A percentile compares a stretch with the other conserved stretches of the same genome.
phyloP scores from a whole-genome alignment of 2,329 filamentous ascomycete genomes.

The Penicillium sp. region DNA sequence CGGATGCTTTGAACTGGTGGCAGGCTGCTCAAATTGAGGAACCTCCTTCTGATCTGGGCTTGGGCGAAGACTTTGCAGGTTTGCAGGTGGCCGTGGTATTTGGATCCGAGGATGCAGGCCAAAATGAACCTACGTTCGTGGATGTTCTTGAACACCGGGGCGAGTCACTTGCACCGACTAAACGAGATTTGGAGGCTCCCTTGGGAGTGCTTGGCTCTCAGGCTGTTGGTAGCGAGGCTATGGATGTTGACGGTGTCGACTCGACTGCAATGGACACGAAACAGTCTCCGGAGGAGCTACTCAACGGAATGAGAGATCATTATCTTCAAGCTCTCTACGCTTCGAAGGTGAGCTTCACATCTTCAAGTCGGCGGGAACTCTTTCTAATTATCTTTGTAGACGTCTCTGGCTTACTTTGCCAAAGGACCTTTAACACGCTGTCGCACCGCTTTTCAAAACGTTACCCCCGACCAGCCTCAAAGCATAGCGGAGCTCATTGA shows the following conservation, averaged over 20 bases:
- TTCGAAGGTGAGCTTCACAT: conserved; percentile 36
- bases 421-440: conserved; percentile 51
- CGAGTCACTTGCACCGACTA: conserved; percentile 13
- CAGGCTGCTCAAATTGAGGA: conserved; percentile 35
- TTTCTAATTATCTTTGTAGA: conserved; percentile 28
- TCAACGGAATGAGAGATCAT: conserved; percentile 38
- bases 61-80: conserved; percentile 22
- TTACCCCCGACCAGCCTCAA: conserved; percentile 21
- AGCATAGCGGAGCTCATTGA: conserved; percentile 31
- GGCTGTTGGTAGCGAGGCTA: conserved; percentile 2
- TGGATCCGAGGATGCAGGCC: conserved; percentile 12
- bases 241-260: conserved; percentile 14
- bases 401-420: conserved; percentile 52
- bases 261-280: conserved; percentile 10
- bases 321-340: conserved; percentile 46
- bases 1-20: conserved; percentile 32
- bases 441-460: conserved; percentile 39
- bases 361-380: neutral
- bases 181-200: conserved; percentile 1
- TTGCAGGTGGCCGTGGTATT: conserved; percentile 34
- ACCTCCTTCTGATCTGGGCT: conserved; percentile 18
- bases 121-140: conserved; percentile 16
- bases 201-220: conserved; percentile 18
- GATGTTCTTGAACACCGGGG: conserved; percentile 18
- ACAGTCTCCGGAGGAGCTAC: conserved; percentile 35